Base-by-base conservation (phyloP, 768 basidiomycete genomes). In the Hortiboletus campestris region DNA sequence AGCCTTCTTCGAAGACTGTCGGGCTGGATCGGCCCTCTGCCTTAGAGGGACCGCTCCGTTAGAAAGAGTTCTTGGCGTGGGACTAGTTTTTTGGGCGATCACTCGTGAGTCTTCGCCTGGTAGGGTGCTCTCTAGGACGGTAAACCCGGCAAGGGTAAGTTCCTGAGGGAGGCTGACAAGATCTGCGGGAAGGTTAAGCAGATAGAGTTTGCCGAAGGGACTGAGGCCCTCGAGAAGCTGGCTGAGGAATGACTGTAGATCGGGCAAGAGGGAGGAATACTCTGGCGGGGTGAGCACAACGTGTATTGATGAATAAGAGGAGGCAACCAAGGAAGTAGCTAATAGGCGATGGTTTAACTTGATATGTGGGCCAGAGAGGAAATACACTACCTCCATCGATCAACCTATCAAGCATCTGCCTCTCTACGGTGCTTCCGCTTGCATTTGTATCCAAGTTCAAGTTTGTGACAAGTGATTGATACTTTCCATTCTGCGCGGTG, bases 1-100 rank as follows among this genome's bases (percentile, higher is more conserved):
- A 0, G 91, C 91, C 59, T 93, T 89, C 74, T 94, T 96, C 46
- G 87, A 83, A 10, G 89, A 86, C 56, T 84, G 77, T 62, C 85
- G 85, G 3, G 78, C 74, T 10, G 76, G 67, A 59, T 80, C 75
- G 51, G 77, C 77, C 61, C 77, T 83, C 51, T 76, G 81, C 22
- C 80, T 79, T 43, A 86, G 80, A 28, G 80, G 76, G 6, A 83
- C 69, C 6, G 79, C 63, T 22, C 55, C 69, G 28, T 51, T 51
- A 11, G 57, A 44, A 13, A 43, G 32, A 0, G 31, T 29, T n/a
- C 80, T 72, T 22, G 28, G 32, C 3, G 82, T 61, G 56, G 80
- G 75, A 25, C 76, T 76, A 40, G 88, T 86, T 74, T 88, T 92
- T 74, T 91, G 88, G 8, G 88, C 88, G 54, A 85, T 76, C 32